These are phyloP conservation scores for Penicillium sp. DNA, from an alignment of 2,329 filamentous ascomycete species.

Conservation along the genomic window DNA sequence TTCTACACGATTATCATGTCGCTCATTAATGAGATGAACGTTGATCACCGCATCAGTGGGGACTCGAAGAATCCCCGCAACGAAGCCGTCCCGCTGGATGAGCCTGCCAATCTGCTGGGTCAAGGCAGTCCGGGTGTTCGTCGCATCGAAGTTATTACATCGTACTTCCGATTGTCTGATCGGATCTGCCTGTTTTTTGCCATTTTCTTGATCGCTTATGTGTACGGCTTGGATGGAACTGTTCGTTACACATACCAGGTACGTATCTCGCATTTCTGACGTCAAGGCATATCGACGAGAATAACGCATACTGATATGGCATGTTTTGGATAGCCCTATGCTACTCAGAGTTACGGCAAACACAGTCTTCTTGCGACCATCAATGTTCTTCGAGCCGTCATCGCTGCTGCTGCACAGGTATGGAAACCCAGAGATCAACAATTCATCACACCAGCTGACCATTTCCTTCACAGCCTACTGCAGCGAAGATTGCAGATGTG, in stretches of 20 bases:
- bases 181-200: constrained; percentile 60
- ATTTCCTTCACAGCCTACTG: constrained; percentile 48
- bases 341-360: constrained; percentile 52
- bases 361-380: constrained; percentile 61
- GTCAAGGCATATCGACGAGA: background rate
- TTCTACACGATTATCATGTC: background rate
- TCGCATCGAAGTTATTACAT: constrained; percentile 59
- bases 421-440: background rate
- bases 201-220: constrained; percentile 64
- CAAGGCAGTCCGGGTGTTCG: constrained; percentile 53
- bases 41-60: background rate
- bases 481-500: constrained; percentile 63
- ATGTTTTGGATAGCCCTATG: constrained; percentile 47
- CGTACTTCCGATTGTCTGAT: constrained; percentile 54
- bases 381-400: constrained; percentile 58
- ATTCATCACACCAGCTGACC: background rate
- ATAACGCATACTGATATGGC: constrained; percentile 1
- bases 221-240: constrained; percentile 61
- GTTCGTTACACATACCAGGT: constrained; percentile 54
- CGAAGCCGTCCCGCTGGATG: background rate
- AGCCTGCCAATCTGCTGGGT: constrained; percentile 8
- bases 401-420: constrained; percentile 58
- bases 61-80: constrained; percentile 9
- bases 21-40: background rate
- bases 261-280: background rate